A percentile compares a stretch with the other conserved stretches of the same genome.
Evolutionary conservation across 2,329 filamentous ascomycete genomes (phyloP).

Genomic region (Cryphonectria parasitica): DNA sequence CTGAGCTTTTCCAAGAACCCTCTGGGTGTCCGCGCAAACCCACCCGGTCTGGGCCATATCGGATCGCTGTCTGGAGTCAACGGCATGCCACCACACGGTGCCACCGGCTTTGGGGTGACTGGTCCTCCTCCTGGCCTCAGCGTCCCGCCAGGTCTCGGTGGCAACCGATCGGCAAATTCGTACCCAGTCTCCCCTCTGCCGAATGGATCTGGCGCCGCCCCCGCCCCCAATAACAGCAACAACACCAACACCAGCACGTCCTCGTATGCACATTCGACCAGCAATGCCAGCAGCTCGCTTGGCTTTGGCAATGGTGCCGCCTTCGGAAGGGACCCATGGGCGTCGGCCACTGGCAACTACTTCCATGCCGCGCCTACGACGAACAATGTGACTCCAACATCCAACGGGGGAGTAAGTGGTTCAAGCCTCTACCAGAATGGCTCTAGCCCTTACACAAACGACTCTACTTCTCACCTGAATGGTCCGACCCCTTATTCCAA

Average conservation of each 20-base stretch:
- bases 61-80: constrained; percentile 58
- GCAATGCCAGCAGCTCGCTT: constrained; percentile 10
- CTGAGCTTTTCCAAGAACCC: constrained; percentile 98
- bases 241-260: background rate
- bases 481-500: background rate
- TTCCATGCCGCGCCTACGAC: background rate
- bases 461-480: background rate
- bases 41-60: constrained; percentile 50
- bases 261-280: constrained; percentile 14
- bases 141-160: constrained; percentile 68
- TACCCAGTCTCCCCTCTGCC: constrained; percentile 16
- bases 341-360: constrained; percentile 14
- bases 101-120: constrained; percentile 67
- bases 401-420: background rate
- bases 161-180: constrained; percentile 30
- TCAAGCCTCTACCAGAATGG: background rate
- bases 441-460: background rate
- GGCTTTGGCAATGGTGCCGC: constrained; percentile 6
- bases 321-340: constrained; percentile 21
- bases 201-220: constrained; percentile 5
- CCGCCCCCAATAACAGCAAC: background rate
- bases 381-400: background rate
- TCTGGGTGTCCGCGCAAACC: constrained; percentile 83
- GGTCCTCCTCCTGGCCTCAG: constrained; percentile 82
- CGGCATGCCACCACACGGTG: constrained; percentile 57